phyloP scores from a whole-genome alignment of 176 grass and related monocot species.

The Pharus latifolius region DNA sequence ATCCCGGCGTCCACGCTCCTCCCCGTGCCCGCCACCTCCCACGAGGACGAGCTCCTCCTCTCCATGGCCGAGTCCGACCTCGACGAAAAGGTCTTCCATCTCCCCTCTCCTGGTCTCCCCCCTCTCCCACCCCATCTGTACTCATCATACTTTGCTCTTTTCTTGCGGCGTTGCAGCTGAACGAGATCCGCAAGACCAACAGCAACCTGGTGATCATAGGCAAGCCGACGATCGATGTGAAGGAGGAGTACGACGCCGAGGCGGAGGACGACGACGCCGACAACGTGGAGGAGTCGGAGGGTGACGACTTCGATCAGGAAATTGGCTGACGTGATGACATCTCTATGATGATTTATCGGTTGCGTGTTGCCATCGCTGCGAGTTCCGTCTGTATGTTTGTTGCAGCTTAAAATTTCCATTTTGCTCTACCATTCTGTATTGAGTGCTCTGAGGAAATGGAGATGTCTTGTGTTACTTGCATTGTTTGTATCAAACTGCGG shows the following conservation, averaged over 20 bases:
- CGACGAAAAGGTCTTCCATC: conserved; percentile 51
- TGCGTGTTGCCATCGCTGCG: background rate
- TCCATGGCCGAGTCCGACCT: conserved; percentile 78
- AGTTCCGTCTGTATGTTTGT: conserved; percentile 15
- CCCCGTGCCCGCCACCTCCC: conserved; percentile 54
- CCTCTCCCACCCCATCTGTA: too few relatives aligned
- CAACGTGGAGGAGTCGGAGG: conserved; percentile 81
- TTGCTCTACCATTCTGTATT: background rate
- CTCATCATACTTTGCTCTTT: too few relatives aligned
- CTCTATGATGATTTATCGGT: too few relatives aligned
- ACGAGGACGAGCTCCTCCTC: conserved; percentile 81
- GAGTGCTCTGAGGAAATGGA: background rate
- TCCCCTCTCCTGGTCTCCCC: background rate
- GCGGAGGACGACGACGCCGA: conserved; percentile 82
- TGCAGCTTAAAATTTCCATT: background rate
- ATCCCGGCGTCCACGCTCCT: conserved; percentile 82
- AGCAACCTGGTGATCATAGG: conserved; percentile 75
- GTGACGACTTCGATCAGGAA: conserved; percentile 91
- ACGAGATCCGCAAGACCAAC: conserved; percentile 76
- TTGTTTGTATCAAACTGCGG: background rate
- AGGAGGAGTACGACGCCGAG: conserved; percentile 77
- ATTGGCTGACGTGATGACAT: conserved; percentile 61
- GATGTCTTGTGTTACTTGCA: background rate
- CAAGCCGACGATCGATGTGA: conserved; percentile 44
- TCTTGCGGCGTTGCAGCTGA: conserved; percentile 26